These are phyloP conservation scores for Ilex aquifolium DNA, from an alignment of 257 asterid genomes.

Conservation along the genomic window DNA sequence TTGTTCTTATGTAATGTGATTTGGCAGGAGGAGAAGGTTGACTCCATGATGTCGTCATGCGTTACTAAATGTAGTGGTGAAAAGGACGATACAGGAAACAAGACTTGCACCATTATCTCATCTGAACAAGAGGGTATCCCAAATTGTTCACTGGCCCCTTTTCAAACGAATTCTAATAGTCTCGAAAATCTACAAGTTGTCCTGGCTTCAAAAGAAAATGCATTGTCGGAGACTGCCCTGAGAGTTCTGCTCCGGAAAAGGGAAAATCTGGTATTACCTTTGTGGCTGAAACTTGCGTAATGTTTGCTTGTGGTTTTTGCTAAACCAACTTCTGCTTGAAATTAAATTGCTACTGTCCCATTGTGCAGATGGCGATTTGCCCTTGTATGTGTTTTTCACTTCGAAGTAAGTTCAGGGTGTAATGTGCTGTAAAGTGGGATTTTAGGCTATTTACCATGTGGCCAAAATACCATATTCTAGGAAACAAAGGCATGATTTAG, in stretches of 20 bases:
- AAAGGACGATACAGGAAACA: neutral
- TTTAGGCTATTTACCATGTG: no score
- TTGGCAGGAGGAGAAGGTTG: neutral
- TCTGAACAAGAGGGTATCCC: neutral
- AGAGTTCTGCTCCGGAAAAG: neutral
- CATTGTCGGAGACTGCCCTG: neutral
- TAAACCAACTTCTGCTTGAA: neutral
- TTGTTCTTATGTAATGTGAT: no score
- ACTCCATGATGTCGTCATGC: neutral
- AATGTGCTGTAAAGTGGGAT: no score
- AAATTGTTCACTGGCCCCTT: neutral
- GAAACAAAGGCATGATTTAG: no score
- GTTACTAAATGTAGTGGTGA: no score
- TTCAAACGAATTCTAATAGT: neutral
- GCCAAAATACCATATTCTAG: no score
- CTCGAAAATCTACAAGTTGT: neutral
- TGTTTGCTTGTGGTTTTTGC: neutral
- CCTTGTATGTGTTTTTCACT: neutral
- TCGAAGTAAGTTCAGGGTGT: no score
- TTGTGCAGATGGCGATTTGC: neutral
- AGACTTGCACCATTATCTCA: neutral
- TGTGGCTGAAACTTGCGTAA: neutral
- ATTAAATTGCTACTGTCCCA: neutral
- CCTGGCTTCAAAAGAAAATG: conserved; percentile 2
- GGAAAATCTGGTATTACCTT: neutral